Conservation (phyloP, 1,139 yeast species). For the Waltiozyma sp. region DNA sequence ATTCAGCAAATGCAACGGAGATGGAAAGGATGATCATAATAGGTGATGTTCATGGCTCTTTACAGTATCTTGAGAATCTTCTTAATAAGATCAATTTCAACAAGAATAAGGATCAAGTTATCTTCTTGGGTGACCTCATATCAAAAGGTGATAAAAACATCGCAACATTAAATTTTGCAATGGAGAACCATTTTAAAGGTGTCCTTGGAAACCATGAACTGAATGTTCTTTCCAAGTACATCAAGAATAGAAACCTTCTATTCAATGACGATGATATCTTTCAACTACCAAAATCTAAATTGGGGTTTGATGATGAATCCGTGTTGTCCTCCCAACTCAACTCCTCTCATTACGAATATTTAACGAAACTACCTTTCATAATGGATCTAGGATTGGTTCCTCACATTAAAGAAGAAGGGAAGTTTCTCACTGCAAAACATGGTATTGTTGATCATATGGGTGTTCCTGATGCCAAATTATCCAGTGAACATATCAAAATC, state of each 20-base stretch:
- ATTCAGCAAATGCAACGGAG: neutral
- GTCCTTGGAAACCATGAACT: constrained; percentile 86
- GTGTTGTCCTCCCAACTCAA: constrained; percentile 46
- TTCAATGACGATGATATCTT: constrained; percentile 13
- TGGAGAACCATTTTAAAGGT: constrained; percentile 45
- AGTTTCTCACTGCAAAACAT: constrained; percentile 20
- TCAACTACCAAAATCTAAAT: constrained; percentile 2
- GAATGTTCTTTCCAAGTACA: constrained; percentile 20
- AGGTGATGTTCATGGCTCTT: constrained; percentile 88
- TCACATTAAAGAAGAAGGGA: constrained; percentile 21
- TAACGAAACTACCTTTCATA: constrained; percentile 54
- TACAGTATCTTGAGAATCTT: constrained; percentile 39
- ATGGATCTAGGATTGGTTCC: constrained; percentile 54
- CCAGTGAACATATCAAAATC: constrained; percentile 45
- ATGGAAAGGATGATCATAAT: constrained; percentile 46
- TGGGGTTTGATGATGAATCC: constrained; percentile 41
- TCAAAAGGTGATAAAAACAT: constrained; percentile 75
- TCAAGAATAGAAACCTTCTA: constrained; percentile 4
- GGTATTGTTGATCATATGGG: constrained; percentile 81
- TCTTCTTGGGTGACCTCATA: constrained; percentile 75
- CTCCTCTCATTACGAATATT: constrained; percentile 48
- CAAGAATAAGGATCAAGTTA: constrained; percentile 40
- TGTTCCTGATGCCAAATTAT: constrained; percentile 35
- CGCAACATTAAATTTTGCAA: constrained; percentile 52
- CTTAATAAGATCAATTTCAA: constrained; percentile 37